Evolutionary conservation across 2,329 filamentous ascomycete genomes (phyloP).

Genomic region (Stachybotrys chartarum): DNA sequence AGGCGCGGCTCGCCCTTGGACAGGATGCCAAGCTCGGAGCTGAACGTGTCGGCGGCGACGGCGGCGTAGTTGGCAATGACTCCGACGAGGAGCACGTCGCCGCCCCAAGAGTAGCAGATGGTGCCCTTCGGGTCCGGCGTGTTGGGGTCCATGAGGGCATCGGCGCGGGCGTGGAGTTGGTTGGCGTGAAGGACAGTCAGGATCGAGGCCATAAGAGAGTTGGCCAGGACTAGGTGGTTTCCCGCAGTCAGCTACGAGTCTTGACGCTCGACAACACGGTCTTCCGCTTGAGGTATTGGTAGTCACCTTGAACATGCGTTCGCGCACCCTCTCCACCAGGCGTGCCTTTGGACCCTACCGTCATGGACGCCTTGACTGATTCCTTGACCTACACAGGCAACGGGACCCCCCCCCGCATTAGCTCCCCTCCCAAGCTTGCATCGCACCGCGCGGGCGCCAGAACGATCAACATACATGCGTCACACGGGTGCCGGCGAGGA

Average conservation of each 20-base stretch:
- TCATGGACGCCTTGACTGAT: conserved; percentile 74
- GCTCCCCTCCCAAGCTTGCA: background rate
- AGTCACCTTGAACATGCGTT: conserved; percentile 68
- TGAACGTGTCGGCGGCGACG: conserved; percentile 88
- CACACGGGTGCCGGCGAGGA: conserved; percentile 72
- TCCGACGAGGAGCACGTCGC: conserved; percentile 56
- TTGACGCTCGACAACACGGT: conserved; percentile 1
- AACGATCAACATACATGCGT: conserved; percentile 58
- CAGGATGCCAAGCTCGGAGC: conserved; percentile 89
- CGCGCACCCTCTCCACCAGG: conserved; percentile 74
- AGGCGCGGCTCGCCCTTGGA: conserved; percentile 69
- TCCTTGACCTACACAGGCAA: conserved; percentile 63
- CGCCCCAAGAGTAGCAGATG: conserved; percentile 52
- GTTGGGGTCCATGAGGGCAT: conserved; percentile 26
- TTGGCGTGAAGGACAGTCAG: conserved; percentile 52
- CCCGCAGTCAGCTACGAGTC: conserved; percentile 1
- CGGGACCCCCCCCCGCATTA: conserved; percentile 6
- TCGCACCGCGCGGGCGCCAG: background rate
- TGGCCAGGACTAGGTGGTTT: conserved; percentile 60
- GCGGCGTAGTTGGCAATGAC: conserved; percentile 82
- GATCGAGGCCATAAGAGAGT: conserved; percentile 72
- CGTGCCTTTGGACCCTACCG: conserved; percentile 65
- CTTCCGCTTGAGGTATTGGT: too few relatives aligned
- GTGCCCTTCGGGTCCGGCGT: conserved; percentile 27
- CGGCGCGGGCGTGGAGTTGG: conserved; percentile 44